Conservation (phyloP, 2,329 filamentous ascomycete genomes). For the Penicillium rolfsii region DNA sequence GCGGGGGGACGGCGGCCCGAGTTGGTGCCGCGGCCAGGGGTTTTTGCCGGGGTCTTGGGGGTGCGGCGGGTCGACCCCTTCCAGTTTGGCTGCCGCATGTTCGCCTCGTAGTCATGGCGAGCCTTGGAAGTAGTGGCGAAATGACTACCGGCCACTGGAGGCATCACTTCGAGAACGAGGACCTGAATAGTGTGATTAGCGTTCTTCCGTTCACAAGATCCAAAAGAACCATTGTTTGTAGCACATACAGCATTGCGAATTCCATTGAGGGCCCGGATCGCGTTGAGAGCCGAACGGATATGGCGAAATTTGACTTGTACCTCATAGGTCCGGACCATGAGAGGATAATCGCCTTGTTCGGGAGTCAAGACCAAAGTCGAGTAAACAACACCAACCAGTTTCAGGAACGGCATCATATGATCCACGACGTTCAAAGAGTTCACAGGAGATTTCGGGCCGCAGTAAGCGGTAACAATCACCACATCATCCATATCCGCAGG, state of each 20-base stretch:
- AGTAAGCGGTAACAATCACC: conserved; percentile 12
- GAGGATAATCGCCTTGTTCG: background rate
- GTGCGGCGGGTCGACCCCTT: background rate
- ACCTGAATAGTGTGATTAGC: background rate
- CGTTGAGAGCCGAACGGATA: conserved; percentile 10
- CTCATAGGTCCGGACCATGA: background rate
- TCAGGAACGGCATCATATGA: conserved; percentile 1
- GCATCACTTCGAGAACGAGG: conserved; percentile 11
- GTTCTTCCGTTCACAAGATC: background rate
- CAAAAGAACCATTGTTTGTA: background rate
- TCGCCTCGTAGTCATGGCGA: background rate
- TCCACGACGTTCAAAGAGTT: background rate
- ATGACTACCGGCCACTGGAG: background rate
- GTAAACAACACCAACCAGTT: conserved; percentile 8
- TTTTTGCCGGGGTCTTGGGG: background rate
- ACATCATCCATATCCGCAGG: conserved; percentile 9
- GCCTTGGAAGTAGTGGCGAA: background rate
- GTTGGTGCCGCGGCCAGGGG: background rate
- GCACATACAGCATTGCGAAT: conserved; percentile 8
- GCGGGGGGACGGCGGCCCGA: background rate
- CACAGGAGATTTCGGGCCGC: conserved; percentile 1
- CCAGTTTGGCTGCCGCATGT: background rate
- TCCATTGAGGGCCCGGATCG: conserved; percentile 10
- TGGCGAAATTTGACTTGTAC: background rate
- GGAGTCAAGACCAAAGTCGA: background rate